These are phyloP conservation scores for Beauveria sp. DNA, from an alignment of 2,329 filamentous ascomycete genomes.

Conservation along the genomic window DNA sequence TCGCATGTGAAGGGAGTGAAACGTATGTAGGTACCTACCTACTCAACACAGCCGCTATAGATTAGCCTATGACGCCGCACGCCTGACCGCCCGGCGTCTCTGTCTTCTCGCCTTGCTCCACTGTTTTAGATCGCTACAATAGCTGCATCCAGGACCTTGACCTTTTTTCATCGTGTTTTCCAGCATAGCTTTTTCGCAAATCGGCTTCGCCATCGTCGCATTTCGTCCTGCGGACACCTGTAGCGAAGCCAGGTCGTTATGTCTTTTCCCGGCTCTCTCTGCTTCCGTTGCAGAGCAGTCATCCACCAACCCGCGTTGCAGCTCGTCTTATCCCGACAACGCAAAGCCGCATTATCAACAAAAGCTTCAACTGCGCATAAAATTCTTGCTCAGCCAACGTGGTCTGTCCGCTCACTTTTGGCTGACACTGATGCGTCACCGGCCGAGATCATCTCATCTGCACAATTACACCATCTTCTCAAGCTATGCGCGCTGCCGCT, in stretches of 20 bases:
- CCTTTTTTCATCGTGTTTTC: not conserved
- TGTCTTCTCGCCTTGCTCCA: not conserved
- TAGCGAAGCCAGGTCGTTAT: not conserved
- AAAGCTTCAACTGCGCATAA: slow-evolving; percentile 21
- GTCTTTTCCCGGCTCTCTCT: slow-evolving; percentile 14
- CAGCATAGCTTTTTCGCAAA: not conserved
- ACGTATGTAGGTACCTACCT: not conserved
- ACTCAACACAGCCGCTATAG: not conserved
- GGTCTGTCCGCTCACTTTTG: slow-evolving; percentile 75
- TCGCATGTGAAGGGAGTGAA: slow-evolving; percentile 8
- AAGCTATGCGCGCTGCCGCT: slow-evolving; percentile 80
- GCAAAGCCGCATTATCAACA: slow-evolving; percentile 12
- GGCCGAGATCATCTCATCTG: slow-evolving; percentile 46
- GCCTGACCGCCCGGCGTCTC: slow-evolving; percentile 7
- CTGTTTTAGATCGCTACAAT: not conserved
- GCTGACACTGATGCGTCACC: slow-evolving; percentile 19
- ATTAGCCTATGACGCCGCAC: slow-evolving; percentile 8
- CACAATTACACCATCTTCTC: slow-evolving; percentile 74
- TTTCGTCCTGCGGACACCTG: no score
- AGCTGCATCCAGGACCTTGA: not conserved
- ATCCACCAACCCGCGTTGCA: slow-evolving; percentile 17
- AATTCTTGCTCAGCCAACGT: slow-evolving; percentile 65
- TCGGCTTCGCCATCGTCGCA: not conserved
- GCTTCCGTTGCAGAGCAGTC: slow-evolving; percentile 23
- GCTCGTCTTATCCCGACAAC: slow-evolving; percentile 10